Evolutionary conservation across 495 filamentous ascomycete species (phyloP), one percentile per base, ranked within the genome.

Genomic region (Aspergillus avenaceus): DNA sequence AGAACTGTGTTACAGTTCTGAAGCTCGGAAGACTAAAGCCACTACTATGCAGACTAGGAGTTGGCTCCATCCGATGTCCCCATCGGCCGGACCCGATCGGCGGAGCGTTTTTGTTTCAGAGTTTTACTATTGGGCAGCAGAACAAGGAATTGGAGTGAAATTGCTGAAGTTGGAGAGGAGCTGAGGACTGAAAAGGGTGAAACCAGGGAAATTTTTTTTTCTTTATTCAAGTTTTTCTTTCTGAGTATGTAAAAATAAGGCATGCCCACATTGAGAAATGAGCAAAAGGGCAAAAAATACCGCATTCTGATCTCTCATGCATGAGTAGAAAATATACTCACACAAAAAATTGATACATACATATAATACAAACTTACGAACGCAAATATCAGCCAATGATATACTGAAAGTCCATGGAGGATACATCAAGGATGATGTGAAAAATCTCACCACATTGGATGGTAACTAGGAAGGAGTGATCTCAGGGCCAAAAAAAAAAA

Each of bases 81-180:
- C 44, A 53, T 53, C 51, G 51, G 51, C 45, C 51, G 51, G 51
- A n/a, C 38, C 51, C 51, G 51, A 53, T 53, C 51, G 51, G 51
- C 22, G 51, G 51, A 45, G 45, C 31, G 13, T 38, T 34, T 8
- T 16, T 47, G 44, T 18, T 45, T 51, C 22, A 36, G 23, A 24
- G 19, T 14, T n/a, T 25, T 37, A 25, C 18, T 26, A 49, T 49
- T 49, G 47, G 47, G 31, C 36, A 28, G 36, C 32, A 27, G n/a
- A 8, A 12, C 32, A 8, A 38, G 36, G 40, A 41, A 38, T 49
- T 49, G 47, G 47, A 41, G 36, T 49, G 29, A 31, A 21, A 19
- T 13, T 22, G 13, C 22, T 38, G 31, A 41, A 41, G 38, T 52
- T 51, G 42, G 50, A 52, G 32, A 28, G 26, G 41, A 21, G 27